Evolutionary conservation across 2,329 filamentous ascomycete genomes (phyloP).

Genomic region (Alternaria sp.): DNA sequence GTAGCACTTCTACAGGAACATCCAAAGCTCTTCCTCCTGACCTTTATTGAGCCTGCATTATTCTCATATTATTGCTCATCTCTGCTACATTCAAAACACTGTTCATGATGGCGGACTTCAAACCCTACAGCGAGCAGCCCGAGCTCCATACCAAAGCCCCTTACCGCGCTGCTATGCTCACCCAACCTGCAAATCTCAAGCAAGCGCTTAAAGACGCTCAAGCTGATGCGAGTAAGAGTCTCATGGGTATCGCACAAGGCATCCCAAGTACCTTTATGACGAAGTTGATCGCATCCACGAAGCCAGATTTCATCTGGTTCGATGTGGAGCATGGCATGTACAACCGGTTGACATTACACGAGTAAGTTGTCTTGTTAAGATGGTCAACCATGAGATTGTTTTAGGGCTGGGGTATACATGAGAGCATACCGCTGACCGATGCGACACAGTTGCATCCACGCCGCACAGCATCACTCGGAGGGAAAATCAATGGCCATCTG

Average conservation of each 20-base stretch:
- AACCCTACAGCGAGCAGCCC: conserved; percentile 35
- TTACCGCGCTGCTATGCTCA: conserved; percentile 34
- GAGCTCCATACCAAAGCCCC: conserved; percentile 34
- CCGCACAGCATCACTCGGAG: conserved; percentile 39
- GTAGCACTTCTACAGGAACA: background rate
- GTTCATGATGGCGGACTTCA: conserved; percentile 26
- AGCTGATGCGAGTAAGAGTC: conserved; percentile 33
- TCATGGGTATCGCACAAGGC: conserved; percentile 38
- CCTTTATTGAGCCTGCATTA: too few species aligned
- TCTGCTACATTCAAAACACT: background rate
- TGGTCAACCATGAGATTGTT: too few species aligned
- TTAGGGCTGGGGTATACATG: background rate
- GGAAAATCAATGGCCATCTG: conserved; percentile 35
- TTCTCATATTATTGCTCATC: background rate
- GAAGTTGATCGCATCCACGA: conserved; percentile 37
- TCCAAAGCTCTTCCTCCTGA: background rate
- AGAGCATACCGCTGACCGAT: background rate
- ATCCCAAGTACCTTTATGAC: conserved; percentile 39
- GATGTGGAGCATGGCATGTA: conserved; percentile 43
- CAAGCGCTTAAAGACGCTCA: conserved; percentile 34
- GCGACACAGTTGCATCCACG: conserved; percentile 33
- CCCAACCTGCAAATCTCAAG: conserved; percentile 33
- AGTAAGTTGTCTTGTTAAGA: conserved; percentile 21
- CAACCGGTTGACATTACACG: conserved; percentile 34
- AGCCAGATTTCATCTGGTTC: conserved; percentile 40